Conservation (phyloP, 345 rosid species). For the Eucalyptus shirleyi region DNA sequence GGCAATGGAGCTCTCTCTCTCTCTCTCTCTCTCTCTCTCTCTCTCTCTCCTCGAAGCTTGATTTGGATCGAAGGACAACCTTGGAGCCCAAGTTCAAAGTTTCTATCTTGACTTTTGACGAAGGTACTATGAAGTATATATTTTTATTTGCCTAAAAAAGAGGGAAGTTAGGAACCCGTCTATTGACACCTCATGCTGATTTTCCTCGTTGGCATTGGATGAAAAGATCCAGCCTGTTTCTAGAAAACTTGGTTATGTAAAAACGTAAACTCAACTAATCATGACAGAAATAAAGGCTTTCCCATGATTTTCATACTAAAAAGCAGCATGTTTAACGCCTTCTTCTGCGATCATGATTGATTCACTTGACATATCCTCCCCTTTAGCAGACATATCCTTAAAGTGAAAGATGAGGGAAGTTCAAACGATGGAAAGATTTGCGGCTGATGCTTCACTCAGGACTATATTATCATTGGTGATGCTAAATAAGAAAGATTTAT, state of each 20-base stretch:
- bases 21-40: no score
- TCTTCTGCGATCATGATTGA: neutral
- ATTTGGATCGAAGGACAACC: neutral
- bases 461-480: neutral
- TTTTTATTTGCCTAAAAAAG: neutral
- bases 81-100: neutral
- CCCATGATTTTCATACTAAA: neutral
- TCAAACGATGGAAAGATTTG: neutral
- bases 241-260: neutral
- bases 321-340: neutral
- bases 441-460: neutral
- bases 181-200: neutral
- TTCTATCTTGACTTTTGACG: neutral
- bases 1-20: neutral
- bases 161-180: neutral
- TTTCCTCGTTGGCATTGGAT: neutral
- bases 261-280: neutral
- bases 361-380: neutral
- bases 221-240: neutral
- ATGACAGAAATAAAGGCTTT: neutral
- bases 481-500: neutral
- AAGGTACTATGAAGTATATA: neutral
- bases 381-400: neutral
- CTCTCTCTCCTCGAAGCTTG: neutral
- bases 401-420: neutral